Conservation (phyloP, 148 eudicot genomes). For the Persicaria tinctoria region DNA sequence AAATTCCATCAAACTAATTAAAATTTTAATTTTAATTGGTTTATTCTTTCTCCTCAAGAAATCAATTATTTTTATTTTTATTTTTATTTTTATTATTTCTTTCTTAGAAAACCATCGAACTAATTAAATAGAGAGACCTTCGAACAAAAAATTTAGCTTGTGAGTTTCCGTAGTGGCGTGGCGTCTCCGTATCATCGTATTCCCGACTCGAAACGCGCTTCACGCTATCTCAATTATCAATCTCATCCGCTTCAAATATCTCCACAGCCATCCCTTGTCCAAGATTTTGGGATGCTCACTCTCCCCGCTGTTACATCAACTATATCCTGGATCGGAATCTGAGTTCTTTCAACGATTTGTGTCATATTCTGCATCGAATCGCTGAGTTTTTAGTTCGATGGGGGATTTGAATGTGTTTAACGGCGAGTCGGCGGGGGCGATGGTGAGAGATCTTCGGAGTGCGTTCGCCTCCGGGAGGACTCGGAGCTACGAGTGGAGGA, state of each 20-base stretch:
- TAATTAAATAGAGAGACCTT: too few species aligned
- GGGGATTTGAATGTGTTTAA: constrained; percentile 27
- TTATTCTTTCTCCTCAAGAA: too few species aligned
- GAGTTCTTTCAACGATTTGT: background rate
- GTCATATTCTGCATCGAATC: background rate
- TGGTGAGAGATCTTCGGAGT: constrained; percentile 44
- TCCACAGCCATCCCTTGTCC: background rate
- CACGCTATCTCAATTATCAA: background rate
- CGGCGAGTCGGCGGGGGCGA: constrained; percentile 23
- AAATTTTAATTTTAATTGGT: too few species aligned
- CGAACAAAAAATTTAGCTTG: too few species aligned
- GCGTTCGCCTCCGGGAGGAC: constrained; percentile 39
- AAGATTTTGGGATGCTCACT: background rate
- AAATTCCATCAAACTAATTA: too few species aligned
- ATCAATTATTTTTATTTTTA: too few species aligned
- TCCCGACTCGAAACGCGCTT: background rate
- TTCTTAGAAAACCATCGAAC: too few species aligned
- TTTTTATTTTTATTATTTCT: too few species aligned
- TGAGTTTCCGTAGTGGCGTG: background rate
- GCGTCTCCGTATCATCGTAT: constrained; percentile 6
- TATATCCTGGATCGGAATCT: background rate
- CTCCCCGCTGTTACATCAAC: background rate
- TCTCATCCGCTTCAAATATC: background rate
- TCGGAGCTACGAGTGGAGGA: constrained; percentile 64
- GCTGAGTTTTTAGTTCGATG: background rate